phyloP scores from a whole-genome alignment of 2,329 filamentous ascomycete genomes.

The Aspergillus piperis region DNA sequence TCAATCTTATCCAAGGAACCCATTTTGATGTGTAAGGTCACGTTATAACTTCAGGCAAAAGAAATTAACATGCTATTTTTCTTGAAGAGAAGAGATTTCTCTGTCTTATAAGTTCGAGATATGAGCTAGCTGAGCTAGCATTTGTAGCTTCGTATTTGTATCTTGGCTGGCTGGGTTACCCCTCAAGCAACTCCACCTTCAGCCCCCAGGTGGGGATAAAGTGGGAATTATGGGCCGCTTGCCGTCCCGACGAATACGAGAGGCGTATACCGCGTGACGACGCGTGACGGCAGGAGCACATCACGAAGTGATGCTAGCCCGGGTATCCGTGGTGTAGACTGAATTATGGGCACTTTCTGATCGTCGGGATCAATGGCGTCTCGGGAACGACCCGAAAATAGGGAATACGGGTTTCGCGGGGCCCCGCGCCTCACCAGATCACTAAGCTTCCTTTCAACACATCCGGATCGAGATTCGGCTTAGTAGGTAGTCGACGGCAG shows the following conservation, averaged over 20 bases:
- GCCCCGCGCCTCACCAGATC: background rate
- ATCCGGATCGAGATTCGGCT: background rate
- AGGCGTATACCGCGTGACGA: background rate
- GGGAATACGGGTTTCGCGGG: background rate
- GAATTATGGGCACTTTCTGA: background rate
- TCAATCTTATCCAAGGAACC: background rate
- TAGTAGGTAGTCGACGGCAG: background rate
- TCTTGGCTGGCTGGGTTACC: no score
- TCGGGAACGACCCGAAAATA: background rate
- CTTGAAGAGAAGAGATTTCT: background rate
- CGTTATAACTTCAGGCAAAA: background rate
- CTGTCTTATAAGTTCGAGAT: background rate
- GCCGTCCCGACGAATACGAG: background rate
- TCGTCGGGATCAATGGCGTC: background rate
- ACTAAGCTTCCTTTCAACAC: background rate
- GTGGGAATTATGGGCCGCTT: background rate
- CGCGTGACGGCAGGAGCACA: background rate
- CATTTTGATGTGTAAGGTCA: background rate
- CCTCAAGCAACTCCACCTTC: background rate
- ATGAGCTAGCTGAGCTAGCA: background rate
- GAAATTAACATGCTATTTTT: background rate
- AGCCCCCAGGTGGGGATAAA: background rate
- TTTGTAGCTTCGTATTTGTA: background rate
- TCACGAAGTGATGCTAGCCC: background rate
- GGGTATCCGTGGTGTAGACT: background rate